Conservation (phyloP, 208 protist species). For the Crithidia brevicula region DNA sequence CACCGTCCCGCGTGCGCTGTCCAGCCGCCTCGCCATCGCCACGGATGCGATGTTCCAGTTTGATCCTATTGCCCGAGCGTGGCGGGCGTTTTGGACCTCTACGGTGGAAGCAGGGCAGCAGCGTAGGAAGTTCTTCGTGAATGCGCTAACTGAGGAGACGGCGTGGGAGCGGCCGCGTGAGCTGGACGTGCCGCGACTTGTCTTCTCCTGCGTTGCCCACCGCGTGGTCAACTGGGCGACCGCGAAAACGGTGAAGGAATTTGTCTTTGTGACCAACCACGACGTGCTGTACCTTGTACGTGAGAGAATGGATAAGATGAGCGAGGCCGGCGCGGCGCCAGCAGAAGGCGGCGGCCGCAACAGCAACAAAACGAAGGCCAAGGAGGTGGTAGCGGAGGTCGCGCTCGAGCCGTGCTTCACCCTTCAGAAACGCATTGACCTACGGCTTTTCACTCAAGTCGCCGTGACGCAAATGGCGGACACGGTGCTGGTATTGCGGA, state of each 20-base stretch:
- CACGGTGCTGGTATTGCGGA: conserved; percentile 65
- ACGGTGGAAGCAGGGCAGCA: conserved; percentile 36
- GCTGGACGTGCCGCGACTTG: conserved; percentile 39
- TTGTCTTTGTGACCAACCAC: conserved; percentile 40
- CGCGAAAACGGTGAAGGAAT: conserved; percentile 38
- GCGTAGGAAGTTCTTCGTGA: conserved; percentile 63
- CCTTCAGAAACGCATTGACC: conserved; percentile 66
- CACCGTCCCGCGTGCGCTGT: conserved; percentile 30
- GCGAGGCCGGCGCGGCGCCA: conserved; percentile 1
- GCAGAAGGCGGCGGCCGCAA: neutral
- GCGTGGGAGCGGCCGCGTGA: conserved; percentile 44
- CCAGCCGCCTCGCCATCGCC: conserved; percentile 34
- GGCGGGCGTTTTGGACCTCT: conserved; percentile 54
- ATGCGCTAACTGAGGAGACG: conserved; percentile 36
- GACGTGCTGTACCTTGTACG: conserved; percentile 39
- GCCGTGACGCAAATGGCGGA: conserved; percentile 70
- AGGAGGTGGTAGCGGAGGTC: conserved; percentile 3
- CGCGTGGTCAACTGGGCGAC: conserved; percentile 51
- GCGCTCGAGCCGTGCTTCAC: conserved; percentile 24
- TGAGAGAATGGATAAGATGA: neutral
- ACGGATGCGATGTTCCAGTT: conserved; percentile 46
- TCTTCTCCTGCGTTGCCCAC: conserved; percentile 49
- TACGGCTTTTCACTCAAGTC: conserved; percentile 68
- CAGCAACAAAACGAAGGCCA: neutral
- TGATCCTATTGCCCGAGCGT: conserved; percentile 61